phyloP scores from a whole-genome alignment of 2,329 filamentous ascomycete species.

The Xylaria digitata region DNA sequence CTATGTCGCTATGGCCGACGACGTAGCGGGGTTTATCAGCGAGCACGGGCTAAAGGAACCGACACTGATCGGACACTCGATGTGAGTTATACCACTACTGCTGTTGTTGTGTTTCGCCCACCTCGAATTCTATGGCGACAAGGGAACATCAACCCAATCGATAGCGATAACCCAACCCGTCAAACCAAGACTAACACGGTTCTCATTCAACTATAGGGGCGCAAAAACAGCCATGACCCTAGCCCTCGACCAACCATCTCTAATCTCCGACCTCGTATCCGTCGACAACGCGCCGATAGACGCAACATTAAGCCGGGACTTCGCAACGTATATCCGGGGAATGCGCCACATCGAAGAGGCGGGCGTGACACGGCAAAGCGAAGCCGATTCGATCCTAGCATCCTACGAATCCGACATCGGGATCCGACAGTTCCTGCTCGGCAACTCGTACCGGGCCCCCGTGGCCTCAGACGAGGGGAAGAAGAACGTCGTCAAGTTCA shows the following conservation, averaged over 20 bases:
- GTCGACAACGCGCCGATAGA: conserved; percentile 95
- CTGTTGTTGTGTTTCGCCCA: not conserved
- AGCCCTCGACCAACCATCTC: conserved; percentile 75
- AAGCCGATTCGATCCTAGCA: conserved; percentile 83
- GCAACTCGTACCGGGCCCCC: conserved; percentile 74
- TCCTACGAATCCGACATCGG: conserved; percentile 79
- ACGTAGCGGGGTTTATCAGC: conserved; percentile 82
- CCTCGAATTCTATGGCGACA: not conserved
- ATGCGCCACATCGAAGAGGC: conserved; percentile 85
- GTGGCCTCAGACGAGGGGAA: conserved; percentile 44
- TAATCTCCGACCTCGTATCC: conserved; percentile 77
- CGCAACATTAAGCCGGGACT: conserved; percentile 77
- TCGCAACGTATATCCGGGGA: conserved; percentile 81
- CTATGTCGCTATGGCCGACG: conserved; percentile 83
- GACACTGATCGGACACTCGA: conserved; percentile 91
- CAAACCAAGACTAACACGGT: conserved; percentile 9
- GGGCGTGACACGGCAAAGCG: conserved; percentile 73
- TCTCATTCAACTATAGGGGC: conserved; percentile 59
- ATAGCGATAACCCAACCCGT: not conserved
- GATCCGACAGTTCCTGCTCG: conserved; percentile 91
- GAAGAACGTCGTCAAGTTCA: conserved; percentile 68
- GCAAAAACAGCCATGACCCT: conserved; percentile 93
- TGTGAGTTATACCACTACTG: conserved; percentile 64
- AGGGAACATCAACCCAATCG: not conserved
- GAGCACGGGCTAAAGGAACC: conserved; percentile 75